These are phyloP conservation scores for Baeospora myosura DNA, from an alignment of 1,284 basidiomycete genomes.

Conservation along the genomic window DNA sequence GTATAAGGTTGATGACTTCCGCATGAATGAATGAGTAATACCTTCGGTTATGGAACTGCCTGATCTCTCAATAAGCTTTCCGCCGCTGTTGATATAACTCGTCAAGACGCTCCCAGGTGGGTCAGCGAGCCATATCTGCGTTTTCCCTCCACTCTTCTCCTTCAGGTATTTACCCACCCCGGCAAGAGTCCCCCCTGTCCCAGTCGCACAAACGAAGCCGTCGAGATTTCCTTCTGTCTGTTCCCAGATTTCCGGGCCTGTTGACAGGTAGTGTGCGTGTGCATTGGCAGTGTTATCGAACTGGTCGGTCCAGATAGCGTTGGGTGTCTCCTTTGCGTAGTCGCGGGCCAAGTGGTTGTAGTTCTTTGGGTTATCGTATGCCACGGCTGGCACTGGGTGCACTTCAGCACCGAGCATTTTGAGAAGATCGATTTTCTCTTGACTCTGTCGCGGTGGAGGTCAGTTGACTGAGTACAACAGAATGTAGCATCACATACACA, in stretches of 20 bases:
- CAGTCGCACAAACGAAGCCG: constrained; percentile 90
- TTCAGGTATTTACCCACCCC: constrained; percentile 83
- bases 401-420: constrained; percentile 97
- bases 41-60: constrained; percentile 97
- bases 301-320: constrained; percentile 98
- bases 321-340: constrained; percentile 76
- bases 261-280: constrained; percentile 81
- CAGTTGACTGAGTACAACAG: background rate
- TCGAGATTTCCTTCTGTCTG: constrained; percentile 80
- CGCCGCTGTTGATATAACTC: constrained; percentile 78
- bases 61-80: constrained; percentile 70
- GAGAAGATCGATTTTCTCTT: constrained; percentile 97
- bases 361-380: constrained; percentile 93
- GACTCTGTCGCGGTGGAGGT: constrained; percentile 47
- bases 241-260: constrained; percentile 95
- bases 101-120: constrained; percentile 93
- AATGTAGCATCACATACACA: constrained; percentile 20
- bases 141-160: constrained; percentile 75
- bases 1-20: background rate
- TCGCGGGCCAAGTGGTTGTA: constrained; percentile 98
- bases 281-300: constrained; percentile 95
- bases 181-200: constrained; percentile 93
- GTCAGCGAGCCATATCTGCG: constrained; percentile 92
- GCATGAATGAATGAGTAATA: constrained; percentile 22
- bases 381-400: constrained; percentile 90